These are phyloP conservation scores for Xylaria polymorpha DNA, from an alignment of 2,329 filamentous ascomycete genomes.

Conservation along the genomic window DNA sequence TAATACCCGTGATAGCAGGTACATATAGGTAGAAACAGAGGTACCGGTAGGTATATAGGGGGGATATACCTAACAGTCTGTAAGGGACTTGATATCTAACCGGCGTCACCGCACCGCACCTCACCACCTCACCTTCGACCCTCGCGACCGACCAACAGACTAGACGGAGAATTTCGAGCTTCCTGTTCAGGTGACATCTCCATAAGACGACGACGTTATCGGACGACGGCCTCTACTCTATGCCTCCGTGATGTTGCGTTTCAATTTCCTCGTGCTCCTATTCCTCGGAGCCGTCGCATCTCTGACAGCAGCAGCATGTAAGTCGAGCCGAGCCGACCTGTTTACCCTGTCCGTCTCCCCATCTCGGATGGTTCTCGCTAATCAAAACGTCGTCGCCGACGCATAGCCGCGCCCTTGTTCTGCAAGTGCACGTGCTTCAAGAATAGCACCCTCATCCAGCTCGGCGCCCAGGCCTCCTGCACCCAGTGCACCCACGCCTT, in stretches of 20 bases:
- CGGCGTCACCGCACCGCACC: not conserved
- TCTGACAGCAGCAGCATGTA: slow-evolving; percentile 57
- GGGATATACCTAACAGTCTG: no score
- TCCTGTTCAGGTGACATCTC: not conserved
- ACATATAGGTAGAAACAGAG: no score
- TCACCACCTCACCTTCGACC: not conserved
- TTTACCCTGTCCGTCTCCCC: not conserved
- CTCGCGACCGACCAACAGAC: not conserved
- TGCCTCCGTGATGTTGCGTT: slow-evolving; percentile 44
- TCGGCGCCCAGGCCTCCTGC: slow-evolving; percentile 65
- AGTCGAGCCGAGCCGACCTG: slow-evolving; percentile 36
- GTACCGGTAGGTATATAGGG: no score
- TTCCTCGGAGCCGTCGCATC: slow-evolving; percentile 49
- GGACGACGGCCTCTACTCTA: not conserved
- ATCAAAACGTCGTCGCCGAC: not conserved
- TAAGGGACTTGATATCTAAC: slow-evolving; percentile 20
- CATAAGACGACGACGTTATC: not conserved
- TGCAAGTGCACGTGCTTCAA: slow-evolving; percentile 79
- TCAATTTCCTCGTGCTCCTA: slow-evolving; percentile 47
- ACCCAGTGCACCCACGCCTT: slow-evolving; percentile 73
- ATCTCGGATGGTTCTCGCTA: not conserved
- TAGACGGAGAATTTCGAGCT: not conserved
- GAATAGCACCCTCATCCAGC: slow-evolving; percentile 74
- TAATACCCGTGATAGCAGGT: no score
- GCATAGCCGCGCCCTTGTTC: slow-evolving; percentile 69